Evolutionary conservation across 129 eudicot species (phyloP), one percentile per base, ranked within the genome.

Genomic region (Flaveria bidentis): DNA sequence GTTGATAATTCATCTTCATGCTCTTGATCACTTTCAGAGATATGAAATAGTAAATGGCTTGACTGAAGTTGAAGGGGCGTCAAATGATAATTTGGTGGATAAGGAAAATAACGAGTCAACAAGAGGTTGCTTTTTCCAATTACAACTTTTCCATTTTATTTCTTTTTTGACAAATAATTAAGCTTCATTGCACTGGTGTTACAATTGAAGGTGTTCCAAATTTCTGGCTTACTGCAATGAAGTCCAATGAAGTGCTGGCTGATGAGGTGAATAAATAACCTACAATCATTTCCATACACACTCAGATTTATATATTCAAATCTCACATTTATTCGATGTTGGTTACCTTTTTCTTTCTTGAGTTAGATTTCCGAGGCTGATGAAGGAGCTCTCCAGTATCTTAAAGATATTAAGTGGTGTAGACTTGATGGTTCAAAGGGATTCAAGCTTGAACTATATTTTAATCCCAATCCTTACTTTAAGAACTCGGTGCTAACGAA

Each of bases 211-310:
- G 99, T 4, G 99, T 95, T 41, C 99, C 99, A 13, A 77, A 80
- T 78, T 95, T 95, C 71, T 95, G 99, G 99, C 89, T 95, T 42
- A 91, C 84, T 83, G 97, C 97, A 61, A 77, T 95, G 96, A 91
- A 89, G 85, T 87, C 90, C 52, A 87, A 94, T 80, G 97, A 91
- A 50, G 88, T 94, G 57, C 81, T 89, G 72, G 90, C 85, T 4
- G 97, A 86, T 52, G 97, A 91, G 98, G 97, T 94, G 13, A 80
- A 75, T 72, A 25, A 60, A 41, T 50, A 25, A 23, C 25, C 3
- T 14, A 64, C 74, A 64, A 71, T 13, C 6, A 46, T 52, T 53
- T 51, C 36, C 14, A 15, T 13, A 14, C 8, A 61, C 4, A 6
- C 22, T 20, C 22, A 20, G 22, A 20, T 20, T 20, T 20, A 0